Conservation (phyloP, 1,284 basidiomycete species). For the Singerocomus rubriflavus region DNA sequence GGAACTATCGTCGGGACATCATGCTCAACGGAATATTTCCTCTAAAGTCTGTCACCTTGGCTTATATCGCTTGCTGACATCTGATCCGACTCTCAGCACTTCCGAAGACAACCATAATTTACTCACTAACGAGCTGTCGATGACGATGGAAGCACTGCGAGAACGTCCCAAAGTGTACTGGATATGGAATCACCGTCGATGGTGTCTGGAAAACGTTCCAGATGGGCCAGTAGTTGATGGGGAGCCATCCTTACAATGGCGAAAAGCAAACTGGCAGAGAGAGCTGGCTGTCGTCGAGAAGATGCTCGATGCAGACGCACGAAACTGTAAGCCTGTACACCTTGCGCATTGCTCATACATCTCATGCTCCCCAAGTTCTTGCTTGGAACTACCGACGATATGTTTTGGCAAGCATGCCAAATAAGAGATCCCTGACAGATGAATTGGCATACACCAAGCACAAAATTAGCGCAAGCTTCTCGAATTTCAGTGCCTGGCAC, state of each 20-base stretch:
- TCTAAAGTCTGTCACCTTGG: slow-evolving; percentile 43
- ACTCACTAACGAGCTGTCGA: slow-evolving; percentile 70
- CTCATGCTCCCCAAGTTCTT: slow-evolving; percentile 56
- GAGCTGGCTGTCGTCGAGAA: slow-evolving; percentile 86
- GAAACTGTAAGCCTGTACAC: slow-evolving; percentile 73
- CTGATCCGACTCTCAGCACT: slow-evolving; percentile 42
- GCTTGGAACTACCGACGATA: slow-evolving; percentile 93
- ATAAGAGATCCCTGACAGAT: slow-evolving; percentile 45
- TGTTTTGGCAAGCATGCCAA: slow-evolving; percentile 68
- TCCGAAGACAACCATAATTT: slow-evolving; percentile 60
- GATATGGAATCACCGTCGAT: slow-evolving; percentile 95
- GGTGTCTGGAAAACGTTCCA: slow-evolving; percentile 87
- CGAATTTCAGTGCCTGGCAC: slow-evolving; percentile 99
- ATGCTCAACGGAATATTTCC: slow-evolving; percentile 73
- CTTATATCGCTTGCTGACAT: background rate
- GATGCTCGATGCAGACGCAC: slow-evolving; percentile 83
- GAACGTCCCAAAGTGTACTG: slow-evolving; percentile 91
- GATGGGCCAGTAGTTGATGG: slow-evolving; percentile 51
- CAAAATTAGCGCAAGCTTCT: slow-evolving; percentile 95
- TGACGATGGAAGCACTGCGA: slow-evolving; percentile 79
- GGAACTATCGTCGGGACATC: slow-evolving; percentile 88
- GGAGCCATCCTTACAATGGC: slow-evolving; percentile 60
- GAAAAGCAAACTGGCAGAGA: slow-evolving; percentile 72
- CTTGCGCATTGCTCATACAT: background rate
- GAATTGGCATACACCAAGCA: slow-evolving; percentile 83